A percentile compares a stretch with the other conserved stretches of the same genome.
phyloP scores from a whole-genome alignment of 1,284 basidiomycete species.

The Ceratobasidium sp. region DNA sequence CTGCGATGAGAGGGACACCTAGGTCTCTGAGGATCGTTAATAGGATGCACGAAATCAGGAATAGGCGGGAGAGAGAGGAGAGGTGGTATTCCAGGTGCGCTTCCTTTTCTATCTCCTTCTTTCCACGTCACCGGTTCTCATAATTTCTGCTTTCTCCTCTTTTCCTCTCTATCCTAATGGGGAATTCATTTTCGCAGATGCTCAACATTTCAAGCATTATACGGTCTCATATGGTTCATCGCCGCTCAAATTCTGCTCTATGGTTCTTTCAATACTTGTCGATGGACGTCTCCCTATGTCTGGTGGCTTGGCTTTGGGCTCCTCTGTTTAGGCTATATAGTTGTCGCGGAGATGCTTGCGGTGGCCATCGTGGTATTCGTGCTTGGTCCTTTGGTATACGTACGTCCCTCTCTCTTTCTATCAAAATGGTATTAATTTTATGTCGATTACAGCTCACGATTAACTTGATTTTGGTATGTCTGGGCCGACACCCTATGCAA shows the following conservation, averaged over 20 bases:
- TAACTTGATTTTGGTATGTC: slow-evolving; percentile 77
- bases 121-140: too few species aligned
- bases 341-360: slow-evolving; percentile 75
- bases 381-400: slow-evolving; percentile 77
- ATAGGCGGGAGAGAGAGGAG: slow-evolving; percentile 20
- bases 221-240: slow-evolving; percentile 81
- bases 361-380: slow-evolving; percentile 79
- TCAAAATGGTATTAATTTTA: background rate
- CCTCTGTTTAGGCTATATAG: slow-evolving; percentile 79
- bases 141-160: too few species aligned
- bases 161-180: too few species aligned
- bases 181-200: too few species aligned
- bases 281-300: slow-evolving; percentile 73
- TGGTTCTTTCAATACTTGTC: slow-evolving; percentile 74
- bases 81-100: slow-evolving; percentile 37
- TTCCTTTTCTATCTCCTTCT: too few species aligned
- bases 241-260: slow-evolving; percentile 80
- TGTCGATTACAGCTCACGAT: slow-evolving; percentile 49
- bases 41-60: slow-evolving; percentile 3
- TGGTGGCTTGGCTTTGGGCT: slow-evolving; percentile 86
- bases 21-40: slow-evolving; percentile 13
- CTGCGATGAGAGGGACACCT: background rate
- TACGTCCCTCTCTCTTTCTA: slow-evolving; percentile 56
- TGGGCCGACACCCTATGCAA: slow-evolving; percentile 66
- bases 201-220: slow-evolving; percentile 65